Evolutionary conservation across 805 yeast genomes (phyloP).

Genomic region (Kuraishia molischiana): DNA sequence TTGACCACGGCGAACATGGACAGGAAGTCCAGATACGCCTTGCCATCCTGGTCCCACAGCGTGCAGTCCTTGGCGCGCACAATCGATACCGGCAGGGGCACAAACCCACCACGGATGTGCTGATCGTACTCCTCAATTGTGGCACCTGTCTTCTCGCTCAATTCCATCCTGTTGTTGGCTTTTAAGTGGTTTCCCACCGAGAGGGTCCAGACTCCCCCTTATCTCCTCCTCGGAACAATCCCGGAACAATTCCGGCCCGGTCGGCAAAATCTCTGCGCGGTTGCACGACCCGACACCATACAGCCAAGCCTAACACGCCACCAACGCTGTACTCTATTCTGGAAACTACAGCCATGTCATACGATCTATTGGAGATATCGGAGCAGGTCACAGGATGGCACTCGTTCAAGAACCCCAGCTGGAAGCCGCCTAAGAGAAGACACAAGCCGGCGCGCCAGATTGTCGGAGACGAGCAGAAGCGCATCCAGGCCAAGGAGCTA

Average conservation of each 20-base stretch:
- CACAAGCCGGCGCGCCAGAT: slow-evolving; percentile 71
- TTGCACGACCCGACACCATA: too few relatives aligned
- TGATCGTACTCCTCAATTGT: slow-evolving; percentile 10
- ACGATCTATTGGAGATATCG: slow-evolving; percentile 13
- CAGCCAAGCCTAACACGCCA: too few relatives aligned
- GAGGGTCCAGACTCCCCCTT: too few relatives aligned
- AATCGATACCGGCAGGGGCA: slow-evolving; percentile 14
- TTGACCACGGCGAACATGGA: slow-evolving; percentile 19
- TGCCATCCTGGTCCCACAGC: slow-evolving; percentile 17
- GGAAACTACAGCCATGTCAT: background rate
- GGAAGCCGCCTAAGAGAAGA: slow-evolving; percentile 46
- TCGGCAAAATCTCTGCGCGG: too few relatives aligned
- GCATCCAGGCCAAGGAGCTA: slow-evolving; percentile 33
- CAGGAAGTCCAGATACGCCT: slow-evolving; percentile 16
- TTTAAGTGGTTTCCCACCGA: too few relatives aligned
- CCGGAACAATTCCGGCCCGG: too few relatives aligned
- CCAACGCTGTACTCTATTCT: too few relatives aligned
- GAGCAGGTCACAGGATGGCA: slow-evolving; percentile 31
- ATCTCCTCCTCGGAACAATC: too few relatives aligned
- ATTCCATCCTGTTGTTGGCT: too few relatives aligned
- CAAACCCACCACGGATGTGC: slow-evolving; percentile 13
- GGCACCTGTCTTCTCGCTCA: too few relatives aligned
- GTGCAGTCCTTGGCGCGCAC: slow-evolving; percentile 13
- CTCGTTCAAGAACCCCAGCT: slow-evolving; percentile 48
- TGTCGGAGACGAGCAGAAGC: slow-evolving; percentile 67